A percentile compares a stretch with the other conserved stretches of the same genome.
Evolutionary conservation across 495 filamentous ascomycete species (phyloP).

Genomic region (Annulohypoxylon maeteangense): DNA sequence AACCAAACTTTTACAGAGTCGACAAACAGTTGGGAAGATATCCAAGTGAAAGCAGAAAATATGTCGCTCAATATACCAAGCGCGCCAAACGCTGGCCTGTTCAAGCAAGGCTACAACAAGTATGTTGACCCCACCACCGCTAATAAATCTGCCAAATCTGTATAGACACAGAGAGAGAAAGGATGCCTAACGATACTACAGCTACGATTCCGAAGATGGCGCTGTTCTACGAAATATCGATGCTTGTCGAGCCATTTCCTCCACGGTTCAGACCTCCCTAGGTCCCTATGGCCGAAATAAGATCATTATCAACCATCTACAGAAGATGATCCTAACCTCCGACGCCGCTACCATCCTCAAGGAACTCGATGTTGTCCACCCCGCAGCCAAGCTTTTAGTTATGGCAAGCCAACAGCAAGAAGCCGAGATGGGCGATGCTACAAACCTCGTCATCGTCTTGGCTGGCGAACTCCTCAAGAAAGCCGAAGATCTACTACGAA

Average conservation of each 20-base stretch:
- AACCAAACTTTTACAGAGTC: conserved; percentile 24
- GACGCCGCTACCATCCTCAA: conserved; percentile 97
- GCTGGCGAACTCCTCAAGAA: conserved; percentile 97
- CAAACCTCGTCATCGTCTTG: conserved; percentile 95
- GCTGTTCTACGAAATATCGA: conserved; percentile 99
- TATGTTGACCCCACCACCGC: conserved; percentile 60
- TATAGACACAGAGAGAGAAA: background rate
- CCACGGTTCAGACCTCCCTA: conserved; percentile 95
- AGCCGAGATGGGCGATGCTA: conserved; percentile 98
- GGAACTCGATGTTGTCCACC: conserved; percentile 98
- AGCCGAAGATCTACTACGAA: conserved; percentile 92
- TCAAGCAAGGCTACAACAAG: conserved; percentile 98
- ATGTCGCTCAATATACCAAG: conserved; percentile 97
- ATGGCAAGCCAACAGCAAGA: conserved; percentile 99
- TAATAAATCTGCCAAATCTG: background rate
- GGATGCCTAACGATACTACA: conserved; percentile 51
- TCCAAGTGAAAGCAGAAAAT: conserved; percentile 44
- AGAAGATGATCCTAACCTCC: conserved; percentile 99
- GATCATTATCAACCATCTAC: conserved; percentile 99
- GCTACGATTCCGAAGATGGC: conserved; percentile 98
- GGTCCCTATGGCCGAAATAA: conserved; percentile 99
- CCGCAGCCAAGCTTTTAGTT: conserved; percentile 96
- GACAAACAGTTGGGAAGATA: conserved; percentile 7
- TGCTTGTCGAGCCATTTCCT: conserved; percentile 93
- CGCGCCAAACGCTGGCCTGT: conserved; percentile 91